Base-by-base conservation (phyloP, 139 green algal genomes). In the Coelastrella sp. region DNA sequence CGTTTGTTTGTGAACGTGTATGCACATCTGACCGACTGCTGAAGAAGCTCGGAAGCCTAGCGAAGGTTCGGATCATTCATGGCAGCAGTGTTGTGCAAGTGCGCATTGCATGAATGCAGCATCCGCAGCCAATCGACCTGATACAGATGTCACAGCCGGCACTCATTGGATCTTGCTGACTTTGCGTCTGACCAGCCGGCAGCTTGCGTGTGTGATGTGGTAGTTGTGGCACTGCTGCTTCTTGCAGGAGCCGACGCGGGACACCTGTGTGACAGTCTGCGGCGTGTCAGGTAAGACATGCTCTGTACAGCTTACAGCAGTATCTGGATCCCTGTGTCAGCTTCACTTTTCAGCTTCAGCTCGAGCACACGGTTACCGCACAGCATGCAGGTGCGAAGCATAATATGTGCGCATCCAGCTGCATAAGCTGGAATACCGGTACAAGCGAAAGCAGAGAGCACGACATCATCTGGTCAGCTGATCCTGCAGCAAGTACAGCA, bases 191-290 rank as follows among this genome's bases (percentile, higher is more conserved):
- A 77, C 19, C 13, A 16, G 6, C n/a, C 3, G 19, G 16, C 16
- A 32, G 71, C 77, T 7, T 68, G 77, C 19, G 60, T 84, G 20
- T 84, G 77, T 61, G 17, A 84, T 71, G 32, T 47, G 32, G 32
- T 47, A 47, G 32, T 47, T 47, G 32, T 47, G 32, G 32, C 32
- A 47, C 32, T 47, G 32, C 32, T 47, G 54, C 77, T 73, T 20
- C 80, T 73, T 94, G 91, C 93, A 99, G 96, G 97, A 99, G 60
- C 95, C 96, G 11, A 97, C 95, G 2, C 94, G 96, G 4, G 94
- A 97, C 87, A 97, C 96, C 3, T 99, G 97, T 92, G 97, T 99
- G 60, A 99, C 97, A 47, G 97, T 99, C 3, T 99, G 97, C 90
- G 97, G 97, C 16, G 93, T 96, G 13, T 98, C 95, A 87, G 91